These are phyloP conservation scores for Piper longum DNA, from an alignment of 164 flowering plant genomes.

Conservation along the genomic window DNA sequence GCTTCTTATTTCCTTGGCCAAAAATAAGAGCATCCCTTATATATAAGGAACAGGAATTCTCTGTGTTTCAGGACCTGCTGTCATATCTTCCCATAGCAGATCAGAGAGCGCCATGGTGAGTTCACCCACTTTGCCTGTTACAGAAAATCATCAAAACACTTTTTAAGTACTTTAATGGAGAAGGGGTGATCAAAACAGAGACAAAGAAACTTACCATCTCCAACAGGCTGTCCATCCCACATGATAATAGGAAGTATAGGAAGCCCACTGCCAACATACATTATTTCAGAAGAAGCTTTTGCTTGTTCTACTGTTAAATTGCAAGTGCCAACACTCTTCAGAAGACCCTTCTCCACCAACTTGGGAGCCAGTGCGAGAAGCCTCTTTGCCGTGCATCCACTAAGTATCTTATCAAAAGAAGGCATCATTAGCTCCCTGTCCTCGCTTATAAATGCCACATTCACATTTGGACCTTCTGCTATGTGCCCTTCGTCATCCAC, in stretches of 20 bases:
- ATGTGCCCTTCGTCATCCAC: constrained; percentile 68
- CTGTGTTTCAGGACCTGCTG: constrained; percentile 52
- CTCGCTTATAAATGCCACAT: constrained; percentile 62
- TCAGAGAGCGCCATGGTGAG: constrained; percentile 66
- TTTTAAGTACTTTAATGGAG: no score
- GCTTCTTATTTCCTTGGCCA: no score
- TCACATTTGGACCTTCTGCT: constrained; percentile 88
- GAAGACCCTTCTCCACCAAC: constrained; percentile 47
- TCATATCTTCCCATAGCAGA: constrained; percentile 80
- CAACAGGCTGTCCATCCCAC: constrained; percentile 75
- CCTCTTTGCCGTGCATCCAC: constrained; percentile 79
- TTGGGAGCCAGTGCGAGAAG: constrained; percentile 60
- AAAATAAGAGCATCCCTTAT: constrained; percentile 1
- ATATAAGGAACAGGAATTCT: constrained; percentile 46
- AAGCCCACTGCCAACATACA: constrained; percentile 77
- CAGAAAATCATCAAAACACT: neutral
- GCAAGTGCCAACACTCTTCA: constrained; percentile 35
- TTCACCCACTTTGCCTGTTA: constrained; percentile 65
- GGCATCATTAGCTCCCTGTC: constrained; percentile 70
- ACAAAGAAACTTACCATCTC: constrained; percentile 43
- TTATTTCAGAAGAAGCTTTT: constrained; percentile 63
- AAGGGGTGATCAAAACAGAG: no score
- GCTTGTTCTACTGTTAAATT: constrained; percentile 54
- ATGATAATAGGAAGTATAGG: constrained; percentile 57
- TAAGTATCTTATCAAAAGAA: constrained; percentile 56